A percentile compares a stretch with the other conserved stretches of the same genome.
phyloP scores from a whole-genome alignment of 768 basidiomycete species.

The Infundibulicybe gibba region DNA sequence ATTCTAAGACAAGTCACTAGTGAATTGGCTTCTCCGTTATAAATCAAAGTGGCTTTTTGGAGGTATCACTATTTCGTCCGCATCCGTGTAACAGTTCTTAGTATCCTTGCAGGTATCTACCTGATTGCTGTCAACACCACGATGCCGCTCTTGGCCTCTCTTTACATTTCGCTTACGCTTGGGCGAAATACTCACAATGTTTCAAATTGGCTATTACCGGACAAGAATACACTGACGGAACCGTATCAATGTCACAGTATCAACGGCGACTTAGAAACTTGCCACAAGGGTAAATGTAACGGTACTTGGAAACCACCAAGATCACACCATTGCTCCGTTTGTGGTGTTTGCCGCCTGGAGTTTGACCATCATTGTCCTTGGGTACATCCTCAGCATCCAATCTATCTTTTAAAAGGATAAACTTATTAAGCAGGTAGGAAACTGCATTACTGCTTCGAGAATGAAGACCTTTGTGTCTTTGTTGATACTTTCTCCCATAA shows the following conservation, averaged over 20 bases:
- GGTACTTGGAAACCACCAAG: constrained; percentile 41
- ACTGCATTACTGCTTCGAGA: constrained; percentile 34
- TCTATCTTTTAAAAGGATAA: no score
- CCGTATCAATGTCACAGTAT: constrained; percentile 35
- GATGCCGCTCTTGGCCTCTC: constrained; percentile 17
- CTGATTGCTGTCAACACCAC: constrained; percentile 19
- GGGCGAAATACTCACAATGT: constrained; percentile 31
- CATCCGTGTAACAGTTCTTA: background rate
- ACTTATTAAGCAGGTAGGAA: constrained; percentile 28
- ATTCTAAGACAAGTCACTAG: constrained; percentile 10
- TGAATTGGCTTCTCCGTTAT: constrained; percentile 24
- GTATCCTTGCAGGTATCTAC: constrained; percentile 23
- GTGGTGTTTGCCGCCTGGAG: constrained; percentile 38
- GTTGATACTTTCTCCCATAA: constrained; percentile 25
- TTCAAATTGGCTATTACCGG: constrained; percentile 24
- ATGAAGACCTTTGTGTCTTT: constrained; percentile 33
- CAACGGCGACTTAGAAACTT: constrained; percentile 28
- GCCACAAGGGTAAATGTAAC: constrained; percentile 28
- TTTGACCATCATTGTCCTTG: constrained; percentile 48
- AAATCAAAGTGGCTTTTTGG: constrained; percentile 14
- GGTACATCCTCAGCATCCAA: constrained; percentile 18
- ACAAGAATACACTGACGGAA: constrained; percentile 24
- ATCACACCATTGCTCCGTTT: constrained; percentile 41
- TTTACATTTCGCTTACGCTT: constrained; percentile 29
- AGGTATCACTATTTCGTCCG: constrained; percentile 11